These are phyloP conservation scores for Fusarium sp. DNA, from an alignment of 2,329 filamentous ascomycete genomes.

Conservation along the genomic window DNA sequence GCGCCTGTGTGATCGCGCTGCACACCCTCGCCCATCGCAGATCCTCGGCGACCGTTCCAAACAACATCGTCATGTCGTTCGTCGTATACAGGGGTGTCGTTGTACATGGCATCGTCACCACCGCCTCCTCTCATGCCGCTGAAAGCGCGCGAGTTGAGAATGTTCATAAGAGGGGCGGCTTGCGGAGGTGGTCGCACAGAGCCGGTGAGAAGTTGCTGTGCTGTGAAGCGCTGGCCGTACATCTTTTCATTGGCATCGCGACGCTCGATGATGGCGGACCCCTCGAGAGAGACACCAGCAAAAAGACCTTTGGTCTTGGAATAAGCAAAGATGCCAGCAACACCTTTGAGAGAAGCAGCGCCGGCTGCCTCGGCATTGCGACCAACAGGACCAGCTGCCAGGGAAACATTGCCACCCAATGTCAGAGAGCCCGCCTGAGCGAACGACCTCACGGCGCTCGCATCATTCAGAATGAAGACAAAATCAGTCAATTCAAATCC, in stretches of 20 bases:
- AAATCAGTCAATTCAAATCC: constrained; percentile 93
- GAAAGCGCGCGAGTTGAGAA: constrained; percentile 89
- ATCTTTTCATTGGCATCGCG: constrained; percentile 98
- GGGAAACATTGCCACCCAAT: constrained; percentile 93
- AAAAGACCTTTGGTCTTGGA: constrained; percentile 98
- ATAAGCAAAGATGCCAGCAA: constrained; percentile 95
- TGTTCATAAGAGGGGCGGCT: constrained; percentile 84
- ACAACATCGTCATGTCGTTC: constrained; percentile 84
- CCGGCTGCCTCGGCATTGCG: constrained; percentile 96
- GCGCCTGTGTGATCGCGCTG: constrained; percentile 52
- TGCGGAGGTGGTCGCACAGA: constrained; percentile 82
- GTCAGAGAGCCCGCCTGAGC: constrained; percentile 92
- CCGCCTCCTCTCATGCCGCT: constrained; percentile 69
- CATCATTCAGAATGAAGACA: constrained; percentile 97
- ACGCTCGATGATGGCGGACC: constrained; percentile 91
- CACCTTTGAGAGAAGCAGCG: constrained; percentile 88
- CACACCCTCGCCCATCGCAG: constrained; percentile 76
- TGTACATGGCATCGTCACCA: constrained; percentile 82
- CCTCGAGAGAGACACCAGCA: constrained; percentile 93
- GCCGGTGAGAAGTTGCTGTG: constrained; percentile 84
- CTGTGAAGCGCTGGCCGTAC: constrained; percentile 86
- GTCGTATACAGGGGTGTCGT: constrained; percentile 92
- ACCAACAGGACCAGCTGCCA: constrained; percentile 93
- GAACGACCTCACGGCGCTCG: constrained; percentile 90
- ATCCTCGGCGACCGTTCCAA: constrained; percentile 82